phyloP scores from a whole-genome alignment of 2,329 filamentous ascomycete genomes.

The Neobulgaria alba region DNA sequence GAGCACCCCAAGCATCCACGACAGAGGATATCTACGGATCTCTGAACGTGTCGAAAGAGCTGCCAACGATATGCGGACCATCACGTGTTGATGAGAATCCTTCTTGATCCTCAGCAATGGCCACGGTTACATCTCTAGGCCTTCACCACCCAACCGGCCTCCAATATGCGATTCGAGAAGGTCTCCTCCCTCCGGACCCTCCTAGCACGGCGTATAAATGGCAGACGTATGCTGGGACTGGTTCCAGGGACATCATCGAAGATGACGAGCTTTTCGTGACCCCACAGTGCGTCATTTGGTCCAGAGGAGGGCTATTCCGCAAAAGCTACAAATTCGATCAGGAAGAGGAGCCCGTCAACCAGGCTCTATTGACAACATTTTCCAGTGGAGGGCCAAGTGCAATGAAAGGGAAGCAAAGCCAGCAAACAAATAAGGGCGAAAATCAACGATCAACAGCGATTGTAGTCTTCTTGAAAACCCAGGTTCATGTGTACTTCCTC shows the following conservation, averaged over 20 bases:
- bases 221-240: constrained; percentile 48
- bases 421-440: constrained; percentile 21
- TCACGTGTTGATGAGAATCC: constrained; percentile 13
- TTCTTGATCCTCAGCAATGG: constrained; percentile 49
- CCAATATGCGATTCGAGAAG: constrained; percentile 73
- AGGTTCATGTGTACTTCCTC: constrained; percentile 89
- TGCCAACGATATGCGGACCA: constrained; percentile 8
- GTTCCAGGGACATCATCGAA: constrained; percentile 22
- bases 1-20: no score
- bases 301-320: constrained; percentile 72
- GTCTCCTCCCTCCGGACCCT: constrained; percentile 62
- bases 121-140: constrained; percentile 81
- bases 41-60: no score
- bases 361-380: constrained; percentile 81
- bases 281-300: constrained; percentile 55
- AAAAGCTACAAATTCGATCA: constrained; percentile 79
- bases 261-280: constrained; percentile 29
- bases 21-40: no score
- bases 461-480: constrained; percentile 84
- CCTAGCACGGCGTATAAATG: constrained; percentile 63
- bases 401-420: constrained; percentile 14
- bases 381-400: constrained; percentile 33
- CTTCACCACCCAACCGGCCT: constrained; percentile 82
- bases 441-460: constrained; percentile 52
- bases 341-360: constrained; percentile 78